These are phyloP conservation scores for Annulohypoxylon maeteangense DNA, from an alignment of 495 filamentous ascomycete species.

Conservation along the genomic window DNA sequence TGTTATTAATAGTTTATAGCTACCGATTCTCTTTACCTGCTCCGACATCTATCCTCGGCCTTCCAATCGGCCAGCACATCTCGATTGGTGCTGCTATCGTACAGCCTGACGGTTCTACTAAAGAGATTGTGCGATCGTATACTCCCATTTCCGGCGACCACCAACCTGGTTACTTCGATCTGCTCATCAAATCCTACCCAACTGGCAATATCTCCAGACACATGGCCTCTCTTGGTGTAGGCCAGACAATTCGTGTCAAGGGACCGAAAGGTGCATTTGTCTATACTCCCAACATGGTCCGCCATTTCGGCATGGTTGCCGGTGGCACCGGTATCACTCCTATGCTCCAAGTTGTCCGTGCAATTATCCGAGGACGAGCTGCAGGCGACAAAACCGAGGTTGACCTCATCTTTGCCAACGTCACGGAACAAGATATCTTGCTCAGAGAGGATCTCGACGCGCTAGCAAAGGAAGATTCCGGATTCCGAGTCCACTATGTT, in stretches of 20 bases:
- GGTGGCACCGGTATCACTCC: slow-evolving; percentile 98
- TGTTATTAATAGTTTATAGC: slow-evolving; percentile 51
- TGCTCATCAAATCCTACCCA: slow-evolving; percentile 97
- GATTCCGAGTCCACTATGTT: slow-evolving; percentile 90
- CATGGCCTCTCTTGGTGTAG: slow-evolving; percentile 81
- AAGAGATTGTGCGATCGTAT: slow-evolving; percentile 95
- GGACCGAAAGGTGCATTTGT: slow-evolving; percentile 98
- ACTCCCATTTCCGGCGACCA: slow-evolving; percentile 95
- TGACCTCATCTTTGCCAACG: slow-evolving; percentile 95
- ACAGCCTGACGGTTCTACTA: slow-evolving; percentile 71
- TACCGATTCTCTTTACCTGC: slow-evolving; percentile 90
- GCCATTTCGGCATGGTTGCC: slow-evolving; percentile 96
- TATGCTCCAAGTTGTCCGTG: slow-evolving; percentile 94
- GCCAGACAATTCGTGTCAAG: slow-evolving; percentile 86
- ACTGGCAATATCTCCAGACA: slow-evolving; percentile 95
- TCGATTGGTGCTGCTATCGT: slow-evolving; percentile 83
- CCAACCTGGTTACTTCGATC: slow-evolving; percentile 92
- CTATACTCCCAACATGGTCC: slow-evolving; percentile 93
- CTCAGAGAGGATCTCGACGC: slow-evolving; percentile 89
- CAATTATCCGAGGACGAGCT: slow-evolving; percentile 84
- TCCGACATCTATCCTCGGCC: slow-evolving; percentile 83
- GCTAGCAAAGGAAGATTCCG: slow-evolving; percentile 76
- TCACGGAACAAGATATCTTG: slow-evolving; percentile 90
- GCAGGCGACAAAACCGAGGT: slow-evolving; percentile 87
- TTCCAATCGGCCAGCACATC: slow-evolving; percentile 98